Evolutionary conservation across 495 filamentous ascomycete genomes (phyloP).

Genomic region (Talaromyces trachyspermus): DNA sequence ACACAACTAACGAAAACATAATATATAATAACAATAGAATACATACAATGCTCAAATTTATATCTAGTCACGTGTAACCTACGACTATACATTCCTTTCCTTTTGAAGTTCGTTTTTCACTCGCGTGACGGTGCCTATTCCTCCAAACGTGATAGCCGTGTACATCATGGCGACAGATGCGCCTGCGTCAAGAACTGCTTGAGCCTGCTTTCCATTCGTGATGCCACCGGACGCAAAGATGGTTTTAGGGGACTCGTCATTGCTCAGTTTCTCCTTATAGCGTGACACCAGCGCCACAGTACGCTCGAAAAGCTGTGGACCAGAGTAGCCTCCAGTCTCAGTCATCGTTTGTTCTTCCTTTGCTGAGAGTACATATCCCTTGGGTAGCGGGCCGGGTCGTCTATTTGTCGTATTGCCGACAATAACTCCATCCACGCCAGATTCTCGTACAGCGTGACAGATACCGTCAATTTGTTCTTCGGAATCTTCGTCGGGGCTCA

Average conservation of each 20-base stretch:
- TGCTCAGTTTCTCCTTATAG: slow-evolving; percentile 50
- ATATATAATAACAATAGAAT: too few species aligned
- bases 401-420: slow-evolving; percentile 96
- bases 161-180: slow-evolving; percentile 85
- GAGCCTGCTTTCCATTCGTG: slow-evolving; percentile 72
- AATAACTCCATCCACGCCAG: slow-evolving; percentile 88
- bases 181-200: slow-evolving; percentile 71
- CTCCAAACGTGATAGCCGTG: slow-evolving; percentile 75
- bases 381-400: slow-evolving; percentile 59
- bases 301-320: slow-evolving; percentile 74
- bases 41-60: too few species aligned
- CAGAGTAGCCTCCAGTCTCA: slow-evolving; percentile 85
- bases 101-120: slow-evolving; percentile 82
- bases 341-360: slow-evolving; percentile 59
- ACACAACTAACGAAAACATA: slow-evolving; percentile 7
- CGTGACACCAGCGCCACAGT: slow-evolving; percentile 68
- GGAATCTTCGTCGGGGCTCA: slow-evolving; percentile 87
- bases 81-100: slow-evolving; percentile 25
- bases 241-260: slow-evolving; percentile 50
- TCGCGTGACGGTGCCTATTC: slow-evolving; percentile 73
- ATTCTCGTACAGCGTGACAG: slow-evolving; percentile 73
- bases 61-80: too few species aligned
- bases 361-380: slow-evolving; percentile 51
- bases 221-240: slow-evolving; percentile 93
- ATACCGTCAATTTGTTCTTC: slow-evolving; percentile 78